A percentile compares a stretch with the other conserved stretches of the same genome.
phyloP scores from a whole-genome alignment of 2,329 filamentous ascomycete species.

The Grosmannia clavigera region DNA sequence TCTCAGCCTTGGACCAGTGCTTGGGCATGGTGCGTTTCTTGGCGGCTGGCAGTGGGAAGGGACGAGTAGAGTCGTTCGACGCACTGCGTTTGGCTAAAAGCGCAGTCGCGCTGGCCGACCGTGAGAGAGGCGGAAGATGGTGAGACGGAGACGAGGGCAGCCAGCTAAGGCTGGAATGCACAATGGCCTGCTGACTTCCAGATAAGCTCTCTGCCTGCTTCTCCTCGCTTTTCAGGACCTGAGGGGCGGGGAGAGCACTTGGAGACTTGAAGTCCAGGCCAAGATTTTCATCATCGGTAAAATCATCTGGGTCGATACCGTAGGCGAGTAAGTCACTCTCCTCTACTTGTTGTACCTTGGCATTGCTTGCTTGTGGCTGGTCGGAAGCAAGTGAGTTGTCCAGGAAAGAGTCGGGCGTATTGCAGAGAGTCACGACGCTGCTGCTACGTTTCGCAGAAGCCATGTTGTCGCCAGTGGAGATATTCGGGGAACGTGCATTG shows the following conservation, averaged over 20 bases:
- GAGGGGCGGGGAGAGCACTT: conserved; percentile 28
- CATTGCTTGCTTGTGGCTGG: neutral
- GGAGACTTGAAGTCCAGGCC: conserved; percentile 57
- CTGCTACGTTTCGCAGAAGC: neutral
- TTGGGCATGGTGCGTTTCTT: conserved; percentile 60
- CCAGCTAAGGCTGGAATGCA: conserved; percentile 27
- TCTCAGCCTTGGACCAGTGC: conserved; percentile 18
- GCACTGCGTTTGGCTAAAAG: conserved; percentile 30
- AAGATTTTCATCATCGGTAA: conserved; percentile 70
- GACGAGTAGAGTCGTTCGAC: conserved; percentile 17
- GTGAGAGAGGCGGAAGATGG: conserved; percentile 22
- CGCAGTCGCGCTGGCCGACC: conserved; percentile 7
- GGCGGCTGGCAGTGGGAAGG: conserved; percentile 22
- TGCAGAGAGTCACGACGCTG: conserved; percentile 7
- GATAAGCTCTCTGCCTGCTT: neutral
- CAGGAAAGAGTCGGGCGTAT: neutral
- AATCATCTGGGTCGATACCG: conserved; percentile 61
- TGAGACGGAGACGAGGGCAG: conserved; percentile 49
- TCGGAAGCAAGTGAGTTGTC: conserved; percentile 16
- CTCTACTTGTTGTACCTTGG: neutral
- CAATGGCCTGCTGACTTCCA: neutral
- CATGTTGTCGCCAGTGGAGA: conserved; percentile 10
- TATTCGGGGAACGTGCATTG: conserved; percentile 22
- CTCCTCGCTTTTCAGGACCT: conserved; percentile 2
- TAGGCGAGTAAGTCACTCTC: neutral